Evolutionary conservation across 192 early-diverging fungal species (phyloP).

Genomic region (Ramicandelaber brevisporus): DNA sequence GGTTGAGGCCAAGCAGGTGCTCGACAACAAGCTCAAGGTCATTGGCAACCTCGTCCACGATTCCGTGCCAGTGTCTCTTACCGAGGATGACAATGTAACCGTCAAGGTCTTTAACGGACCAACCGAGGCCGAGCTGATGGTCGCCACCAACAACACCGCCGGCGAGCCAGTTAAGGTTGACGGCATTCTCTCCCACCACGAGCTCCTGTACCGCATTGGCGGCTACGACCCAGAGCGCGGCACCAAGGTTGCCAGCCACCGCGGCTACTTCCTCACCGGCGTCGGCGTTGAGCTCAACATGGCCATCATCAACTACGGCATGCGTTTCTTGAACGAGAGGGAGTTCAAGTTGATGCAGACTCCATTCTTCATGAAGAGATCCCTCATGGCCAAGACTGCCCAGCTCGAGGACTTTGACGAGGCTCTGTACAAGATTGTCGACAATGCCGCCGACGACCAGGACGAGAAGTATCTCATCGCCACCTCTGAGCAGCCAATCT

Average conservation of each 20-base stretch:
- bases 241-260: conserved; percentile 89
- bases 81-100: conserved; percentile 60
- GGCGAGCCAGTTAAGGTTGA: conserved; percentile 29
- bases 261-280: conserved; percentile 93
- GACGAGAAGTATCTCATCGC: conserved; percentile 96
- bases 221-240: conserved; percentile 77
- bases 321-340: conserved; percentile 59
- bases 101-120: conserved; percentile 15
- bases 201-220: conserved; percentile 72
- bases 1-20: conserved; percentile 46
- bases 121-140: conserved; percentile 2
- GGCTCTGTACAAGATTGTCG: conserved; percentile 88
- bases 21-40: conserved; percentile 31
- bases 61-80: conserved; percentile 58
- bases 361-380: conserved; percentile 94
- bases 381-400: conserved; percentile 95
- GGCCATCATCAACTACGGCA: conserved; percentile 87
- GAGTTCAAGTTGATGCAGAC: conserved; percentile 87
- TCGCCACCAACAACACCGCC: conserved; percentile 28
- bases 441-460: conserved; percentile 45
- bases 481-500: conserved; percentile 96
- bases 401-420: conserved; percentile 96
- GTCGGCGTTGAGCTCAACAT: conserved; percentile 90
- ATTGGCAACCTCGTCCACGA: conserved; percentile 93
- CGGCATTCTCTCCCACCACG: conserved; percentile 61